A percentile compares a stretch with the other conserved stretches of the same genome.
These are phyloP conservation scores for Ophiostoma montium DNA, from an alignment of 2,329 filamentous ascomycete species.

Conservation along the genomic window DNA sequence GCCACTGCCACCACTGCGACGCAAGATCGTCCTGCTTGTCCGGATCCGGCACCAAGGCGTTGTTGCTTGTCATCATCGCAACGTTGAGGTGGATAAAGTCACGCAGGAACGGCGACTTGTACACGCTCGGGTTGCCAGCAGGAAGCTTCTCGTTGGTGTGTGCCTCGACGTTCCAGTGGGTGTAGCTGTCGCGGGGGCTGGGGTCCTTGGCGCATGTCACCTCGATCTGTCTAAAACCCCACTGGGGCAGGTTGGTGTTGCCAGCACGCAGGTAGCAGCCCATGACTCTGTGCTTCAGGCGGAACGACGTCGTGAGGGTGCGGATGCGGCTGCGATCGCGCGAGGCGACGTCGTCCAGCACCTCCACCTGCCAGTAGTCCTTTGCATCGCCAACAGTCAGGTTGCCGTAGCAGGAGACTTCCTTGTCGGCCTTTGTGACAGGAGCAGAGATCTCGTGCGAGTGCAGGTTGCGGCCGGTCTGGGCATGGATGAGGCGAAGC, in stretches of 20 bases:
- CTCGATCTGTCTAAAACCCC: slow-evolving; percentile 99
- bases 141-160: slow-evolving; percentile 90
- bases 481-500: slow-evolving; percentile 81
- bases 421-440: slow-evolving; percentile 74
- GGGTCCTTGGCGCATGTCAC: slow-evolving; percentile 89
- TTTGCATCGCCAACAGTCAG: slow-evolving; percentile 91
- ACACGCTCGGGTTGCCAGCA: slow-evolving; percentile 73
- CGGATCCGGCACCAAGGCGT: slow-evolving; percentile 89
- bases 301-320: slow-evolving; percentile 86
- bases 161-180: slow-evolving; percentile 97
- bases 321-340: slow-evolving; percentile 73
- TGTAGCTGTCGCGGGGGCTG: slow-evolving; percentile 84
- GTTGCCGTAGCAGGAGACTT: slow-evolving; percentile 95
- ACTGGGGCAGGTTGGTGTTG: slow-evolving; percentile 92
- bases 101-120: slow-evolving; percentile 93
- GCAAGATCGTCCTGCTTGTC: slow-evolving; percentile 98
- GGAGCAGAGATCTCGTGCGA: slow-evolving; percentile 84
- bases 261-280: slow-evolving; percentile 91
- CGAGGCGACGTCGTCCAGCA: slow-evolving; percentile 78
- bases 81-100: slow-evolving; percentile 98
- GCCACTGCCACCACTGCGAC: slow-evolving; percentile 98
- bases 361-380: slow-evolving; percentile 92
- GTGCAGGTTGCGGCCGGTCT: slow-evolving; percentile 94
- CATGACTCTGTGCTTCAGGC: slow-evolving; percentile 66
- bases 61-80: slow-evolving; percentile 99